phyloP scores from a whole-genome alignment of 345 rosid species.

The Moricandia moricandioides region DNA sequence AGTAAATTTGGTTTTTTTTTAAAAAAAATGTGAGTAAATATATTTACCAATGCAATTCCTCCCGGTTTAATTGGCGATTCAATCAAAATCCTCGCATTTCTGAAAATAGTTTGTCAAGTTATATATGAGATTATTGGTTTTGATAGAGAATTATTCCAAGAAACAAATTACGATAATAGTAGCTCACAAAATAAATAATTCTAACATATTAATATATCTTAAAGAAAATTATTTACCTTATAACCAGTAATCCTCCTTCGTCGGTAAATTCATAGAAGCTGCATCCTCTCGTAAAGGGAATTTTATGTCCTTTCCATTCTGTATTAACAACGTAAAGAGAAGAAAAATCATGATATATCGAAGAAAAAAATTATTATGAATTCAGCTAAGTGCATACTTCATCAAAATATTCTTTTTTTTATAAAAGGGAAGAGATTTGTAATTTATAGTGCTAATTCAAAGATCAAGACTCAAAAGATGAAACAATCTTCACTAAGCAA shows the following conservation, averaged over 20 bases:
- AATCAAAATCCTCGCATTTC: slow-evolving; percentile 58
- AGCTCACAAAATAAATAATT: neutral
- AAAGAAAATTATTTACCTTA: slow-evolving; percentile 41
- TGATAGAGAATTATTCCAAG: neutral
- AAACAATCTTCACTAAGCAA: no score
- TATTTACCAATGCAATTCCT: slow-evolving; percentile 62
- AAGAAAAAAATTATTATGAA: no score
- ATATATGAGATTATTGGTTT: neutral
- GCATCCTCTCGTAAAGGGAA: slow-evolving; percentile 82
- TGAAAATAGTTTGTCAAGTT: slow-evolving; percentile 27
- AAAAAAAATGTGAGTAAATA: neutral
- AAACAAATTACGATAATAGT: neutral
- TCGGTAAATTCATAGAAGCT: slow-evolving; percentile 66
- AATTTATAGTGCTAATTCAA: no score
- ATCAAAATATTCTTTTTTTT: no score
- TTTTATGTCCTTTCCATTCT: slow-evolving; percentile 68
- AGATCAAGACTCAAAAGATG: no score
- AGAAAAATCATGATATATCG: no score
- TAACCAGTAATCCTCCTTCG: slow-evolving; percentile 40
- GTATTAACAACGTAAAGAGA: neutral
- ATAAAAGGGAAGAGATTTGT: no score
- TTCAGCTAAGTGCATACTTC: no score
- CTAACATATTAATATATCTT: neutral
- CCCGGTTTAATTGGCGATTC: slow-evolving; percentile 88
- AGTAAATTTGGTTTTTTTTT: neutral